Evolutionary conservation across 208 protist genomes (phyloP), one percentile per base, ranked within the genome.

Genomic region (Crithidia sp.): DNA sequence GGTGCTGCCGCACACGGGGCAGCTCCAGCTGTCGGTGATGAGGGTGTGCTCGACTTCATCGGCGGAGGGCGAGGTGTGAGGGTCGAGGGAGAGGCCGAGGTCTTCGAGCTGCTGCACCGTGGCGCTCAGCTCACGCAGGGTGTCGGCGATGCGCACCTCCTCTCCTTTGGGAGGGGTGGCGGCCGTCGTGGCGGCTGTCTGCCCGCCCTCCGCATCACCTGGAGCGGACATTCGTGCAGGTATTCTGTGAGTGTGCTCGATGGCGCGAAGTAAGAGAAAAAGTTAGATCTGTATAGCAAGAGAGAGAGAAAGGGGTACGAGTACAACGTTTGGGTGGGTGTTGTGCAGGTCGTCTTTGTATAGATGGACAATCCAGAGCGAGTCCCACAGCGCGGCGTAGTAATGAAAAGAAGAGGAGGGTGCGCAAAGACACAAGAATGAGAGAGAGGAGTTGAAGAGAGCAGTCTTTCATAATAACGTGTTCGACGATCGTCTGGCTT

Each of bases 41-140:
- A 95, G 82, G 16, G 86, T 81, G 39, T 95, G 87, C 73, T 95
- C 87, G 28, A 95, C 86, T 5, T 68, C 59, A 16, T 89, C 86
- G 9, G 79, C 64, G 2, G 80, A 65, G 4, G 71, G 64, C 10
- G 67, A 53, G 13, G 59, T 41, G 45, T 55, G 50, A 12, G 74
- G 71, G 63, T 86, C 77, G 63, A 90, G 78, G 14, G 69, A 76
- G 28, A 94, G 76, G 5, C 89, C 89, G 19, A 76, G 71, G 43
- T 78, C 83, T 59, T 86, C 86, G 12, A 94, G 70, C 57, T 77
- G 77, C 66, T 81, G 66, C 4, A 91, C 56, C 41, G 61, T 59
- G 2, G 52, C 74, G 53, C 82, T 82, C 12, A 94, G 56, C 53
- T 79, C 74, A 0, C 58, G 63, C 66, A 89, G 72, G 67, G 79